Evolutionary conservation across 768 basidiomycete species (phyloP).

Genomic region (Tubosaeta sp.): DNA sequence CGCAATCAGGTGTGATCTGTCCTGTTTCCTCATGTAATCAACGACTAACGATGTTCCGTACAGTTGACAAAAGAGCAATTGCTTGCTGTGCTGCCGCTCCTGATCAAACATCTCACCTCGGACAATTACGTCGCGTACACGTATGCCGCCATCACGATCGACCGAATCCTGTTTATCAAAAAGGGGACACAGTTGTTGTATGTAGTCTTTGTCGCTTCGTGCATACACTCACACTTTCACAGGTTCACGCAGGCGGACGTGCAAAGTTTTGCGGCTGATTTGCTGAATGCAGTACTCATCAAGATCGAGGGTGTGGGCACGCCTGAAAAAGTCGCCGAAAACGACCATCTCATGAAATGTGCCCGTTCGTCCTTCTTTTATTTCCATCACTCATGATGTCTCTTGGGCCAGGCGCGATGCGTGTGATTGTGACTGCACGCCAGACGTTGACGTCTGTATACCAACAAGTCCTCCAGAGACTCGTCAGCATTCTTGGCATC

Average conservation of each 20-base stretch:
- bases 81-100: slow-evolving; percentile 81
- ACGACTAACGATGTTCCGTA: background rate
- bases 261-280: slow-evolving; percentile 70
- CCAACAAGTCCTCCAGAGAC: slow-evolving; percentile 59
- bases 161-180: slow-evolving; percentile 89
- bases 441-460: slow-evolving; percentile 69
- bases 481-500: slow-evolving; percentile 79
- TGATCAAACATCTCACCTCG: slow-evolving; percentile 77
- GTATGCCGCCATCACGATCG: slow-evolving; percentile 97
- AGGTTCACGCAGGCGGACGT: slow-evolving; percentile 90
- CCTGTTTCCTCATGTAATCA: background rate
- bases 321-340: slow-evolving; percentile 92
- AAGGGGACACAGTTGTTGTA: slow-evolving; percentile 71
- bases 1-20: slow-evolving; percentile 72
- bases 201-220: slow-evolving; percentile 23
- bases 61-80: slow-evolving; percentile 93
- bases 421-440: slow-evolving; percentile 86
- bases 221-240: background rate
- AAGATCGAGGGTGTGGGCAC: slow-evolving; percentile 78
- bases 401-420: slow-evolving; percentile 71
- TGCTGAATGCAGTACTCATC: slow-evolving; percentile 66
- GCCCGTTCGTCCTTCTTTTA: slow-evolving; percentile 18
- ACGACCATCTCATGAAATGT: slow-evolving; percentile 99
- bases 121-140: slow-evolving; percentile 91
- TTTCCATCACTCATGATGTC: slow-evolving; percentile 1